Base-by-base conservation (phyloP, 495 filamentous ascomycete species). In the Aspergillus conjunctus region DNA sequence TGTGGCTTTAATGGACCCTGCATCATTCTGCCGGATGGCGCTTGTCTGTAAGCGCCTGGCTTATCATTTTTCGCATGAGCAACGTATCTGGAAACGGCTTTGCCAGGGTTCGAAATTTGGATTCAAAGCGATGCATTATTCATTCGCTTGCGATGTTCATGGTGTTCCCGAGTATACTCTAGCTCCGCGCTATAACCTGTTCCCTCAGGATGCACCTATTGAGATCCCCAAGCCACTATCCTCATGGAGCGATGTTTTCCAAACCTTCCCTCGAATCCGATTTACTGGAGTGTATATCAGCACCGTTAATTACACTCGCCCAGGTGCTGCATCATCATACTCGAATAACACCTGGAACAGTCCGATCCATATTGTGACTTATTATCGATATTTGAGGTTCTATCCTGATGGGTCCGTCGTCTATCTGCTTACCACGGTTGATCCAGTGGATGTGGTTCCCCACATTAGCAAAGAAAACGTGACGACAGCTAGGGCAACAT, bases 211-310 rank as follows among this genome's bases (percentile, higher is more conserved):
- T 15, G 41, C 43, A 4, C 60, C 74, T 1, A 56, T 69, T n/a
- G 68, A 78, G 51, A 69, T 80, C 1, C 78, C 78, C 0, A 61
- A 64, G 31, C 68, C 76, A 1, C 50, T 77, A n/a, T 71, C 71
- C 20, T 74, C 73, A 0, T 81, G 78, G 78, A 77, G 69, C 22
- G 68, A 81, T 48, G 91, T 97, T 77, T 94, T 97, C 74, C 88
- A 89, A 15, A 71, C 76, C 0, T 90, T 91, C 3, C 93, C 94
- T 1, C 87, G 94, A 33, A 82, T 98, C 57, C 91, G 94, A 30
- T 98, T 94, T 75, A 92, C 92, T 61, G 94, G 94, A 14, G 87
- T 90, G 71, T 98, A 98, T 77, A 98, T 98, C 74, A 88, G 84
- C 72, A 98, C 94, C 0, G 91, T 96, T 50, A 98, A 98, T 76